Evolutionary conservation across 1,284 basidiomycete species (phyloP).

Genomic region (Ganoderma leucocontextum): DNA sequence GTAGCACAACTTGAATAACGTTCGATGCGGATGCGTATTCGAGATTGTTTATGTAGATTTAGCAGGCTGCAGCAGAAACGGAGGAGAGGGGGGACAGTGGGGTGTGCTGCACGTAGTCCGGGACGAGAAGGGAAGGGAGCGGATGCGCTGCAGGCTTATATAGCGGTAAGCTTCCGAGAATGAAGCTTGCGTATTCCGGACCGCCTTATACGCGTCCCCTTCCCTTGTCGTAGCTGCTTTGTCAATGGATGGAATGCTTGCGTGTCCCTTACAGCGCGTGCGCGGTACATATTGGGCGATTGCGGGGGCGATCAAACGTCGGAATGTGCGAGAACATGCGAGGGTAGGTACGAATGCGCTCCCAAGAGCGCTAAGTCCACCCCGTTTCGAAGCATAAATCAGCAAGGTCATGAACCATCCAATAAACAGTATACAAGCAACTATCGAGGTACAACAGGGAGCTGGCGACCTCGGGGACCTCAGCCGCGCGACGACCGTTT

Average conservation of each 20-base stretch:
- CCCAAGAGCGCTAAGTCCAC: background rate
- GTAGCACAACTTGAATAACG: background rate
- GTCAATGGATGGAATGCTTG: background rate
- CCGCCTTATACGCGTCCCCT: conserved; percentile 3
- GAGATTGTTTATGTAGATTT: background rate
- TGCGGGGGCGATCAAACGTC: background rate
- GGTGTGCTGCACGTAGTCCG: background rate
- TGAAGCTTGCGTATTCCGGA: conserved; percentile 6
- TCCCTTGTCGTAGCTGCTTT: conserved; percentile 4
- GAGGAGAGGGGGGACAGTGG: no score
- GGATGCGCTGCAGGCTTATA: background rate
- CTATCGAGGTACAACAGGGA: background rate
- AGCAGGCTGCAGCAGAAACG: no score
- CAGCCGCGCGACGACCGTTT: background rate
- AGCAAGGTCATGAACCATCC: background rate
- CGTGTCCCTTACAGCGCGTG: background rate
- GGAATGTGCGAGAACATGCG: background rate
- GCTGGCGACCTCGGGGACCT: background rate
- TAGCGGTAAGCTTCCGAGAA: conserved; percentile 1
- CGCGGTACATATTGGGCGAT: background rate
- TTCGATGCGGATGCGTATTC: background rate
- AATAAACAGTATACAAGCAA: background rate
- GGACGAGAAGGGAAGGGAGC: background rate
- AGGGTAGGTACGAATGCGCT: background rate
- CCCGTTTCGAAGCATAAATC: background rate